A percentile compares a stretch with the other conserved stretches of the same genome.
phyloP scores from a whole-genome alignment of 768 basidiomycete genomes.

The Steccherinum ochraceum region DNA sequence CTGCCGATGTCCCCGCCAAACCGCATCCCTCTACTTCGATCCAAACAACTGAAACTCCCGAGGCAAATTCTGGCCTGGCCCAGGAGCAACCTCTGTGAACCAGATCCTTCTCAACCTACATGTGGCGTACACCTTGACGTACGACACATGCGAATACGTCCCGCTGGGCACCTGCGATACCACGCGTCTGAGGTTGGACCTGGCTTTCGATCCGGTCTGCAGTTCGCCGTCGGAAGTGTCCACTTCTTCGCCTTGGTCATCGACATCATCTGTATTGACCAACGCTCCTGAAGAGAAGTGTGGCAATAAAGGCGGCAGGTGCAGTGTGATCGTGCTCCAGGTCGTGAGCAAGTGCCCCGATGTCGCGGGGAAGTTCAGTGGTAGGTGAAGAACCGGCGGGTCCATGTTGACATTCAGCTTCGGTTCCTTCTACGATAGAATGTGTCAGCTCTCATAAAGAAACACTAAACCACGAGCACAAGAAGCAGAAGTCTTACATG shows the following conservation, averaged over 20 bases:
- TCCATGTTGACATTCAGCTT: slow-evolving; percentile 34
- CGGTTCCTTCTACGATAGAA: slow-evolving; percentile 44
- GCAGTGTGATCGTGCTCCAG: slow-evolving; percentile 61
- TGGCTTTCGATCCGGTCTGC: neutral
- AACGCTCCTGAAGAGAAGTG: slow-evolving; percentile 44
- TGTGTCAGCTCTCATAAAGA: neutral
- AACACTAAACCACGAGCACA: neutral
- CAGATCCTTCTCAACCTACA: slow-evolving; percentile 74
- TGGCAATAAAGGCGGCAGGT: slow-evolving; percentile 53
- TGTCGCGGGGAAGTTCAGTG: slow-evolving; percentile 53
- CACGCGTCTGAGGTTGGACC: slow-evolving; percentile 12
- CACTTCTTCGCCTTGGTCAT: slow-evolving; percentile 17
- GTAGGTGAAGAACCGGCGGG: slow-evolving; percentile 65
- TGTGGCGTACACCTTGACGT: slow-evolving; percentile 70
- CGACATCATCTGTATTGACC: slow-evolving; percentile 11
- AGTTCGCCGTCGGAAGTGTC: slow-evolving; percentile 7
- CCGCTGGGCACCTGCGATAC: slow-evolving; percentile 38
- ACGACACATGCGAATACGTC: slow-evolving; percentile 60
- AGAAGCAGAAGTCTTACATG: slow-evolving; percentile 1
- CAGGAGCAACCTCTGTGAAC: slow-evolving; percentile 54
- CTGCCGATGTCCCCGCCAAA: too few species aligned
- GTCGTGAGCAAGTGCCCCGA: slow-evolving; percentile 56
- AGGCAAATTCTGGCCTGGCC: slow-evolving; percentile 39
- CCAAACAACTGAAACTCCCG: slow-evolving; percentile 76
- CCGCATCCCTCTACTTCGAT: too few species aligned